Evolutionary conservation across 768 basidiomycete genomes (phyloP), one percentile per base, ranked within the genome.

Genomic region (Boletus bicolor): DNA sequence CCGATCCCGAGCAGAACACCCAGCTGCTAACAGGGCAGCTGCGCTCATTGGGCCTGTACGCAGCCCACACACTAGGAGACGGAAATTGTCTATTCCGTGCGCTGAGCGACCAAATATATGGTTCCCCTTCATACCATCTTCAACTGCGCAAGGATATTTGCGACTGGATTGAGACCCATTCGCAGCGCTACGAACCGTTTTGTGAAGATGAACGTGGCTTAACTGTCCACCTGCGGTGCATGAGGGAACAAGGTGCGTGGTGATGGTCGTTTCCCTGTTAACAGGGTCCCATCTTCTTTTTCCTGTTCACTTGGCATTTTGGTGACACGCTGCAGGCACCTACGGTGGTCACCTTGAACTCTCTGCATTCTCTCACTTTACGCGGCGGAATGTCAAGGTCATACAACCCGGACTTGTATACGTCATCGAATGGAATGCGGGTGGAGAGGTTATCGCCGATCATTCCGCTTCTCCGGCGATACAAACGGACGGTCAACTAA

Each of bases 71-170:
- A 17, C 72, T 91, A 42, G 93, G 91, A 49, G 90, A 96, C 71
- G 93, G 94, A 45, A 96, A 95, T 74, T 97, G 93, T 72, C 82
- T 97, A 59, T 97, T 95, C 73, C 86, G 93, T 44, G 91, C 93
- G 0, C 79, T 95, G 52, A 86, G 87, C 44, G 93, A 96, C 73
- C 93, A 96, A 70, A 77, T 93, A 17, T 84, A 87, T 61, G 93
- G 93, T 56, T 79, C 87, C 3, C 83, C 86, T 12, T 79, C 83
- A 12, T 76, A 79, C 51, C 93, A 96, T 61, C 71, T 77, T 37
- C 79, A 82, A 54, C 78, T 95, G 24, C 79, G 93, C 45, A 72
- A 79, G 60, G 83, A 89, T 37, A 85, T 95, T 41, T 94, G 91
- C 71, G 85, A 90, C 65, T 93, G 88, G 84, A 87, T 95, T 52